phyloP scores from a whole-genome alignment of 1,284 basidiomycete genomes.

The Trametes polyzona region DNA sequence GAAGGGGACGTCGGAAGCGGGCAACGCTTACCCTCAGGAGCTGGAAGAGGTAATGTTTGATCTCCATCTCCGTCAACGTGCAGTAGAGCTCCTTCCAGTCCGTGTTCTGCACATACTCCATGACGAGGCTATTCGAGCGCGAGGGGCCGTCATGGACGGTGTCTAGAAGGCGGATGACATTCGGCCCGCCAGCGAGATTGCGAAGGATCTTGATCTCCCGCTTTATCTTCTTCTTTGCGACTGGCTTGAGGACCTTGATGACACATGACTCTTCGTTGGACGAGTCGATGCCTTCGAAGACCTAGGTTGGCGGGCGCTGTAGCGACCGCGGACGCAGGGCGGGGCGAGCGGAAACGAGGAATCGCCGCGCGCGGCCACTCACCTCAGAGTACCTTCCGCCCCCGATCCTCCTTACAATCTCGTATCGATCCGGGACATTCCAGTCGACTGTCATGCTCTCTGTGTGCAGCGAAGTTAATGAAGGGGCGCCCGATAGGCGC shows the following conservation, averaged over 20 bases:
- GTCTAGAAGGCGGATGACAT: slow-evolving; percentile 82
- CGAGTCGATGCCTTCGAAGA: slow-evolving; percentile 86
- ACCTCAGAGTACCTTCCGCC: slow-evolving; percentile 97
- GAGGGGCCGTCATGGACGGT: slow-evolving; percentile 79
- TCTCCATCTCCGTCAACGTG: slow-evolving; percentile 78
- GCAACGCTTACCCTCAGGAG: slow-evolving; percentile 66
- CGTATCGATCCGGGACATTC: slow-evolving; percentile 97
- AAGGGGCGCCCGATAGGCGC: slow-evolving; percentile 17
- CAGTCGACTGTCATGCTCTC: slow-evolving; percentile 80
- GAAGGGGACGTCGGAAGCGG: not conserved
- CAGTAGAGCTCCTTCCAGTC: slow-evolving; percentile 85
- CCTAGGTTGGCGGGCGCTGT: slow-evolving; percentile 45
- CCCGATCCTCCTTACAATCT: slow-evolving; percentile 97
- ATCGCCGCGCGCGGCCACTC: slow-evolving; percentile 12
- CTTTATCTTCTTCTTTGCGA: slow-evolving; percentile 93
- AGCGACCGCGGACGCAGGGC: not conserved
- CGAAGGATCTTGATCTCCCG: slow-evolving; percentile 91
- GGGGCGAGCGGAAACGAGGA: not conserved
- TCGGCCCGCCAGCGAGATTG: slow-evolving; percentile 86
- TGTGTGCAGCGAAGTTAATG: slow-evolving; percentile 31
- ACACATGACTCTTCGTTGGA: slow-evolving; percentile 80
- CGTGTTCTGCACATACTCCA: slow-evolving; percentile 84
- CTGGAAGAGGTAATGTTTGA: slow-evolving; percentile 87
- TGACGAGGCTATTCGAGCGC: slow-evolving; percentile 84
- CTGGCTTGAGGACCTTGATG: slow-evolving; percentile 91